Evolutionary conservation across 331 rosid species (phyloP).

Genomic region (Rosa hybrid): DNA sequence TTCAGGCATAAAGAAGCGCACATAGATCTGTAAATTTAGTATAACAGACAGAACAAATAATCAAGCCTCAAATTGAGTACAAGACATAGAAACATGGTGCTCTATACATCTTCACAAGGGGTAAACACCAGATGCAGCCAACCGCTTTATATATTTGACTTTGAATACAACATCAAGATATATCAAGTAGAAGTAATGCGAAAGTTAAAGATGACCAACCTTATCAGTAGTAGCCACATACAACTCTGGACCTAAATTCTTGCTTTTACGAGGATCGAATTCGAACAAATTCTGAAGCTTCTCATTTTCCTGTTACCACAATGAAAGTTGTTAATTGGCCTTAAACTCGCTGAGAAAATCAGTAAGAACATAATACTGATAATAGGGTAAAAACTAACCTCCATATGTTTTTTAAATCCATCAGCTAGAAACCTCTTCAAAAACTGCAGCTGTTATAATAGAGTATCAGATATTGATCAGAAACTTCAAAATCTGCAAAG

Average conservation of each 20-base stretch:
- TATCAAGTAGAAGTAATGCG: neutral
- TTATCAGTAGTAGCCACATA: conserved; percentile 32
- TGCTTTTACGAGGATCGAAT: conserved; percentile 6
- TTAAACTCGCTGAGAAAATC: conserved; percentile 1
- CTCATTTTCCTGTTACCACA: conserved; percentile 39
- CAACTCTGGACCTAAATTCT: conserved; percentile 16
- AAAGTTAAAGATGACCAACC: conserved; percentile 21
- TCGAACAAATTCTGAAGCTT: conserved; percentile 30
- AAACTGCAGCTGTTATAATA: conserved; percentile 31
- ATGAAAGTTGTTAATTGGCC: neutral
- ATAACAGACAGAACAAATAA: neutral
- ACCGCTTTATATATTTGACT: neutral
- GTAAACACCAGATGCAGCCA: neutral
- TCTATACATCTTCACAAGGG: neutral
- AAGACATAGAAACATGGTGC: neutral
- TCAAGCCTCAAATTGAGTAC: neutral
- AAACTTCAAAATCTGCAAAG: neutral
- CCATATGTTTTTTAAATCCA: conserved; percentile 30
- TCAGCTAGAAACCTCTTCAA: conserved; percentile 33
- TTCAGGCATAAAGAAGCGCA: conserved; percentile 12
- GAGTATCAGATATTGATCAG: neutral
- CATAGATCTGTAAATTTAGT: conserved; percentile 8
- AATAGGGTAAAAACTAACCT: conserved; percentile 25
- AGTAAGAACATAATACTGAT: neutral
- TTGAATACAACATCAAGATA: neutral